Evolutionary conservation across 2,329 filamentous ascomycete species (phyloP).

Genomic region (Orbilia blumenaviensis): DNA sequence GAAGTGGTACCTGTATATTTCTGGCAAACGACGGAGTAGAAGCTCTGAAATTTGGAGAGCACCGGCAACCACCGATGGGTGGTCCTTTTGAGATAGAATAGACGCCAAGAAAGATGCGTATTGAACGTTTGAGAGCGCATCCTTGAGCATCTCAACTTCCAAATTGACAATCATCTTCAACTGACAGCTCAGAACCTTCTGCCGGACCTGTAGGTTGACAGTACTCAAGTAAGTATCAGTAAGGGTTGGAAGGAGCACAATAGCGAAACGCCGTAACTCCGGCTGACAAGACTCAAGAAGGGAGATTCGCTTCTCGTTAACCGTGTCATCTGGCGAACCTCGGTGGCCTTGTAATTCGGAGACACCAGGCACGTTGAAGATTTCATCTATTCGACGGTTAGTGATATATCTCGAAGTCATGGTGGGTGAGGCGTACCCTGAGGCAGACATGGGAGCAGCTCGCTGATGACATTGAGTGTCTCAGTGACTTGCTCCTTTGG

Average conservation of each 20-base stretch:
- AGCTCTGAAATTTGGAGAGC: slow-evolving; percentile 90
- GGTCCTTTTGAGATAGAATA: slow-evolving; percentile 94
- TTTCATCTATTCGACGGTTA: slow-evolving; percentile 62
- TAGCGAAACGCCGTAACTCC: slow-evolving; percentile 88
- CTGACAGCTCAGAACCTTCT: slow-evolving; percentile 95
- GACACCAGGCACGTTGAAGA: slow-evolving; percentile 62
- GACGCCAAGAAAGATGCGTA: slow-evolving; percentile 96
- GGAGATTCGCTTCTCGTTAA: slow-evolving; percentile 82
- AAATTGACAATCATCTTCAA: slow-evolving; percentile 97
- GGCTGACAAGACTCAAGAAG: slow-evolving; percentile 82
- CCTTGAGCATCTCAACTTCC: slow-evolving; percentile 82
- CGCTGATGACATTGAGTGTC: slow-evolving; percentile 96
- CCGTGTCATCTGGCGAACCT: slow-evolving; percentile 62
- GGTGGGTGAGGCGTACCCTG: slow-evolving; percentile 63
- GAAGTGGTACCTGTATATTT: slow-evolving; percentile 93
- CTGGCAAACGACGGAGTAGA: slow-evolving; percentile 81
- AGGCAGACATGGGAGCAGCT: slow-evolving; percentile 81
- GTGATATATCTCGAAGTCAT: slow-evolving; percentile 54
- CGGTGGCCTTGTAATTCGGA: slow-evolving; percentile 57
- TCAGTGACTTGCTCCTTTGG: slow-evolving; percentile 96
- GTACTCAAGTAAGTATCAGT: slow-evolving; percentile 98
- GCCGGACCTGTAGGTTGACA: slow-evolving; percentile 90
- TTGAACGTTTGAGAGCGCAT: slow-evolving; percentile 84
- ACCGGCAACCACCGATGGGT: slow-evolving; percentile 83
- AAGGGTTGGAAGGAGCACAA: slow-evolving; percentile 91